Evolutionary conservation across 1,139 yeast genomes (phyloP).

Genomic region (Oligophagozyma castellii): DNA sequence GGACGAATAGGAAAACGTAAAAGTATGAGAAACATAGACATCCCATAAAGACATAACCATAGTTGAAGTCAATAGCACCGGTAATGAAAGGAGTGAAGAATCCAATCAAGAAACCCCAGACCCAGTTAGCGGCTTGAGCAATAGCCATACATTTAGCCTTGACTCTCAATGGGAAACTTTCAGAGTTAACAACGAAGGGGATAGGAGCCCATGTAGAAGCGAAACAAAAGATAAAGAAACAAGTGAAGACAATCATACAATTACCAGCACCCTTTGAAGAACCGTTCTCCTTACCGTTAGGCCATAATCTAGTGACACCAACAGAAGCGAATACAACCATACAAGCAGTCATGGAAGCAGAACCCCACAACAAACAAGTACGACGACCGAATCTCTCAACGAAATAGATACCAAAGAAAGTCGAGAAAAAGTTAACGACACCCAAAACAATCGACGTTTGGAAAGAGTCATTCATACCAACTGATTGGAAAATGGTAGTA

Average conservation of each 20-base stretch:
- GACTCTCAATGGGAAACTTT: slow-evolving; percentile 61
- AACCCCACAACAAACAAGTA: slow-evolving; percentile 43
- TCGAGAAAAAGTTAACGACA: slow-evolving; percentile 59
- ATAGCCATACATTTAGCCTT: slow-evolving; percentile 63
- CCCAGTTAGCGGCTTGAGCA: slow-evolving; percentile 58
- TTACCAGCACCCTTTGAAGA: slow-evolving; percentile 39
- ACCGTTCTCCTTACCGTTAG: slow-evolving; percentile 39
- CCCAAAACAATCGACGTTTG: slow-evolving; percentile 61
- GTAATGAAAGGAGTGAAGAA: slow-evolving; percentile 32
- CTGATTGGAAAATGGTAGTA: slow-evolving; percentile 58
- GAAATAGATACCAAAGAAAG: slow-evolving; percentile 47
- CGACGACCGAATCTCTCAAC: slow-evolving; percentile 60
- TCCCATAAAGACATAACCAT: slow-evolving; percentile 61
- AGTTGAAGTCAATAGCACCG: slow-evolving; percentile 23
- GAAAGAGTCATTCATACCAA: slow-evolving; percentile 55
- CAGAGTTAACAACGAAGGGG: slow-evolving; percentile 55
- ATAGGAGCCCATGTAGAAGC: slow-evolving; percentile 78
- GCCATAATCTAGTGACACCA: slow-evolving; percentile 47
- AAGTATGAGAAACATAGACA: slow-evolving; percentile 43
- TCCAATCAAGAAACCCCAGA: slow-evolving; percentile 59
- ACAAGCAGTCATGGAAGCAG: slow-evolving; percentile 46
- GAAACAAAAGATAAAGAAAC: slow-evolving; percentile 61
- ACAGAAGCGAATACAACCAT: slow-evolving; percentile 49
- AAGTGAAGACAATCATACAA: slow-evolving; percentile 62
- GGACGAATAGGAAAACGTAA: slow-evolving; percentile 48